Evolutionary conservation across 768 basidiomycete genomes (phyloP).

Genomic region (Lentinula detonsa): DNA sequence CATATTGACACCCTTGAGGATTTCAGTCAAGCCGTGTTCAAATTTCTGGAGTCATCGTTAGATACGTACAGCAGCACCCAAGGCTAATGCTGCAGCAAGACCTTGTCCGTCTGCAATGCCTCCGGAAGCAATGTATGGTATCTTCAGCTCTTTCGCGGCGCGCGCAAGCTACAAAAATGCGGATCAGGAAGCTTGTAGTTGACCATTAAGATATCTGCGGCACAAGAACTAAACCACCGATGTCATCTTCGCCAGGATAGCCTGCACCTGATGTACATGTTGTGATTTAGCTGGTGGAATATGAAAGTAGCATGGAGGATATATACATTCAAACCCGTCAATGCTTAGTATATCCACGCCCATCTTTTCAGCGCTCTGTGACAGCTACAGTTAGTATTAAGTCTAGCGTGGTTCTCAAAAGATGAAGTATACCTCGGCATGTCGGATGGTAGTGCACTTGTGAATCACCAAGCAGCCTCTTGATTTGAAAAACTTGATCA

Average conservation of each 20-base stretch:
- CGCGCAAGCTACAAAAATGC: conserved; percentile 59
- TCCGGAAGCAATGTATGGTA: conserved; percentile 88
- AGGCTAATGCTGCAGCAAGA: conserved; percentile 70
- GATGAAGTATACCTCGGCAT: conserved; percentile 57
- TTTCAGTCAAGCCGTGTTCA: background rate
- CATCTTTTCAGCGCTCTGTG: conserved; percentile 53
- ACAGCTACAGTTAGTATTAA: background rate
- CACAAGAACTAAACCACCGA: conserved; percentile 82
- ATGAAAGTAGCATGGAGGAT: background rate
- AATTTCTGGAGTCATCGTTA: background rate
- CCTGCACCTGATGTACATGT: conserved; percentile 60
- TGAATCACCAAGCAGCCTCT: conserved; percentile 77
- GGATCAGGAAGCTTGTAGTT: background rate
- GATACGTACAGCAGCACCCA: conserved; percentile 69
- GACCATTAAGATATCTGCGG: conserved; percentile 4
- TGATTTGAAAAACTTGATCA: conserved; percentile 81
- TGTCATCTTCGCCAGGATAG: conserved; percentile 92
- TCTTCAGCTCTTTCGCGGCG: conserved; percentile 75
- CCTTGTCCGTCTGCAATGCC: conserved; percentile 87
- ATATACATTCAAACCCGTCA: conserved; percentile 85
- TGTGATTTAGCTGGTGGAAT: background rate
- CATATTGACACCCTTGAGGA: conserved; percentile 77
- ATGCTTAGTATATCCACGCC: conserved; percentile 89
- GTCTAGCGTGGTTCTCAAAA: background rate
- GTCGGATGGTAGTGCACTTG: conserved; percentile 84